A percentile compares a stretch with the other conserved stretches of the same genome.
phyloP scores from a whole-genome alignment of 75 land plant species.

The Pinus albicaulis region DNA sequence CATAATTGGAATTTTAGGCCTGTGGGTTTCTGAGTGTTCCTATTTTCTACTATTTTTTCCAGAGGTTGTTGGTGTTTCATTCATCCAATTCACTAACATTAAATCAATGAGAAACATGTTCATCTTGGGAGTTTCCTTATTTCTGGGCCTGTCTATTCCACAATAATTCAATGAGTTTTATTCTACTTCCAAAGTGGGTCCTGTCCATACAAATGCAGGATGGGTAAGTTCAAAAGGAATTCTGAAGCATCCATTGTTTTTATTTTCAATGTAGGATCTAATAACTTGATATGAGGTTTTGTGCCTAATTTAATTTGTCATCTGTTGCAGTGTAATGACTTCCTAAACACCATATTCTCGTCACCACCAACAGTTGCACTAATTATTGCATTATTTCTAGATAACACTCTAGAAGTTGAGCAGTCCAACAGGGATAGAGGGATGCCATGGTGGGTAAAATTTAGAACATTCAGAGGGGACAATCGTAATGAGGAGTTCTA shows the following conservation, averaged over 20 bases:
- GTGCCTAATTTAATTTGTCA: background rate
- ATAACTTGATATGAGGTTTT: background rate
- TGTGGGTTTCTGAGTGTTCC: too few relatives aligned
- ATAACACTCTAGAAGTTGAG: constrained; percentile 80
- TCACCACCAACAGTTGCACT: constrained; percentile 75
- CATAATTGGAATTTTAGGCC: too few relatives aligned
- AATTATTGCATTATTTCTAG: constrained; percentile 74
- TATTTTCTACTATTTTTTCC: too few relatives aligned
- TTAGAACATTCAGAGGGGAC: constrained; percentile 91
- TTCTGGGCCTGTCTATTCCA: constrained; percentile 86
- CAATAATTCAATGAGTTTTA: constrained; percentile 76
- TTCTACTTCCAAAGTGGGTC: constrained; percentile 54
- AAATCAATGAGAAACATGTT: constrained; percentile 84
- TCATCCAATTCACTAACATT: too few relatives aligned
- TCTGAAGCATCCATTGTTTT: background rate
- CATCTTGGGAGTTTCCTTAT: constrained; percentile 79
- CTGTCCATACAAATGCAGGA: constrained; percentile 75
- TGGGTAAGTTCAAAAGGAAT: constrained; percentile 61
- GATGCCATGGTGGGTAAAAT: constrained; percentile 96
- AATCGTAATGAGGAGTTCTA: constrained; percentile 85
- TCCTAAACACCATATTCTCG: constrained; percentile 75
- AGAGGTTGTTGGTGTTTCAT: too few relatives aligned
- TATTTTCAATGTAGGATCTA: background rate
- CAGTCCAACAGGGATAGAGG: constrained; percentile 84
- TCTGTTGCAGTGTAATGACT: constrained; percentile 75